phyloP scores from a whole-genome alignment of 306 rosid genomes.

The Pyrus communis region DNA sequence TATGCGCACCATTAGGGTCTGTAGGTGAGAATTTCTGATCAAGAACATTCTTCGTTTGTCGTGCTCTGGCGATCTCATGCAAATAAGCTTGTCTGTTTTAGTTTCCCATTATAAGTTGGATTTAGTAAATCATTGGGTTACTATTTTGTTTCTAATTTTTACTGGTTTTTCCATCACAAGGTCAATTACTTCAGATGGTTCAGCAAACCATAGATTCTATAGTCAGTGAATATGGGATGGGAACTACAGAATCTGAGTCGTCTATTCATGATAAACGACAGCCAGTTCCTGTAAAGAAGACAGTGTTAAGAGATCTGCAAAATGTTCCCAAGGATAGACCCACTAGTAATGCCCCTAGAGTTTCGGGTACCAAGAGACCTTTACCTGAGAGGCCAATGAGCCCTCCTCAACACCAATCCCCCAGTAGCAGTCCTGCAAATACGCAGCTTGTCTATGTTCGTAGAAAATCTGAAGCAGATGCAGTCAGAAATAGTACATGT shows the following conservation, averaged over 20 bases:
- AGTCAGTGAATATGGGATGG: conserved; percentile 44
- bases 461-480: conserved; percentile 75
- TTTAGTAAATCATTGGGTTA: neutral
- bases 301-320: conserved; percentile 61
- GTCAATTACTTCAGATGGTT: conserved; percentile 47
- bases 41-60: neutral
- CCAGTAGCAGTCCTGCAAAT: conserved; percentile 46
- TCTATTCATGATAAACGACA: conserved; percentile 41
- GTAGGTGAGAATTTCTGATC: neutral
- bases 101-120: neutral
- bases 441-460: conserved; percentile 94
- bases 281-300: conserved; percentile 51
- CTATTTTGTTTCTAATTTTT: neutral
- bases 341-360: conserved; percentile 35
- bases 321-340: conserved; percentile 58
- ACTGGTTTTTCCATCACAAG: conserved; percentile 10
- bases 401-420: conserved; percentile 52
- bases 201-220: conserved; percentile 52
- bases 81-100: neutral
- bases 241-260: conserved; percentile 45
- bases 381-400: conserved; percentile 39
- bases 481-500: conserved; percentile 51
- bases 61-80: neutral
- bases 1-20: neutral
- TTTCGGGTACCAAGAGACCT: conserved; percentile 64